These are phyloP conservation scores for Phytophthora pinifolia DNA, from an alignment of 352 stramenopile species.

Conservation along the genomic window DNA sequence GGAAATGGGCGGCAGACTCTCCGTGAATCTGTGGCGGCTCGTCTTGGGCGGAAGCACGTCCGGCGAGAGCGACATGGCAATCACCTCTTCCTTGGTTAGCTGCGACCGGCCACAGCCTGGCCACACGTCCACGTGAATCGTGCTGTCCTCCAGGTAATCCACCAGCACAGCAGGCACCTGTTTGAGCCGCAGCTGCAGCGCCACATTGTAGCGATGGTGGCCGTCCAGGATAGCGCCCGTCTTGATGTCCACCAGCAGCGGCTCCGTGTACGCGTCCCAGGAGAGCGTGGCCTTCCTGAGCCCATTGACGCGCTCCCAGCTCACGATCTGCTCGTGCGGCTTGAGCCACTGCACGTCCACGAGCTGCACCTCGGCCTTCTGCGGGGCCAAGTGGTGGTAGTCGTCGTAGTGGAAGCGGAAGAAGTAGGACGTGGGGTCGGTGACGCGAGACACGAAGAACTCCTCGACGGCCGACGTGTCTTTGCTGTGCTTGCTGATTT, in stretches of 20 bases:
- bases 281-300: constrained; percentile 76
- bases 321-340: constrained; percentile 84
- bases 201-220: constrained; percentile 84
- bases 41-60: constrained; percentile 87
- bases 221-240: constrained; percentile 83
- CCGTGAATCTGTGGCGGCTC: constrained; percentile 78
- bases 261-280: constrained; percentile 84
- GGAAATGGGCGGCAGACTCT: constrained; percentile 80
- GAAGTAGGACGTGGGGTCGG: constrained; percentile 87
- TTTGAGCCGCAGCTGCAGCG: constrained; percentile 64
- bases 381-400: constrained; percentile 54
- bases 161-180: constrained; percentile 78
- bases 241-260: constrained; percentile 77
- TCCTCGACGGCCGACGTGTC: constrained; percentile 52
- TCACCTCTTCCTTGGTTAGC: constrained; percentile 80
- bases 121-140: constrained; percentile 83
- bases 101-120: constrained; percentile 59
- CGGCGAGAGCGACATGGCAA: constrained; percentile 79
- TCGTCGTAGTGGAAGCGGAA: constrained; percentile 82
- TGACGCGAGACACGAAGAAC: constrained; percentile 81
- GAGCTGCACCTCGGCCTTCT: constrained; percentile 81
- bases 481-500: constrained; percentile 3
- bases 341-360: constrained; percentile 85
- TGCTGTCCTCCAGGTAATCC: constrained; percentile 74
- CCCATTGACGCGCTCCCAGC: constrained; percentile 70